Percentiles rank a stretch among this genome's conserved stretches.
Conservation (phyloP, 2,329 filamentous ascomycete species). For the Aspergillus puulaauensis region DNA sequence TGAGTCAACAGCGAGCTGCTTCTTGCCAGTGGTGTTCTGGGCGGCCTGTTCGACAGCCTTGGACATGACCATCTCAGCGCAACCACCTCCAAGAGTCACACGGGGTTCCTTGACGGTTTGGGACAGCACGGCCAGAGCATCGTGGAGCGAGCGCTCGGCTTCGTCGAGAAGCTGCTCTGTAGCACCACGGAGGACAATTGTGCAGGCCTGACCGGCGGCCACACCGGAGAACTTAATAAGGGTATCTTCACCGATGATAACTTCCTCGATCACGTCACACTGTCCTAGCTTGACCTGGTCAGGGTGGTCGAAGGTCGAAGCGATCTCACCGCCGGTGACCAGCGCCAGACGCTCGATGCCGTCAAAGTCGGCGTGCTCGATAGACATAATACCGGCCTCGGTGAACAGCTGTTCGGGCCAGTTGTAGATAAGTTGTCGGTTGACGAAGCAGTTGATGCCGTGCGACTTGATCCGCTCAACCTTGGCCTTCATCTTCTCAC, state of each 20-base stretch:
- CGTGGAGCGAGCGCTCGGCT: slow-evolving; percentile 92
- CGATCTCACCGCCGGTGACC: slow-evolving; percentile 95
- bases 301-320: slow-evolving; percentile 96
- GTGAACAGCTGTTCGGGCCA: slow-evolving; percentile 99
- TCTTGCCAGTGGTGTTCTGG: slow-evolving; percentile 94
- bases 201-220: slow-evolving; percentile 90
- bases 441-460: slow-evolving; percentile 99
- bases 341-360: slow-evolving; percentile 92
- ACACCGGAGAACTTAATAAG: slow-evolving; percentile 97
- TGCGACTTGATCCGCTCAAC: slow-evolving; percentile 98
- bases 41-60: slow-evolving; percentile 94
- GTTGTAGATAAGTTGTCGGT: slow-evolving; percentile 99
- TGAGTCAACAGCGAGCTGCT: slow-evolving; percentile 85
- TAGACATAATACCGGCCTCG: slow-evolving; percentile 95
- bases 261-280: slow-evolving; percentile 94
- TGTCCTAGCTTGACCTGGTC: slow-evolving; percentile 95
- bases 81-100: slow-evolving; percentile 91
- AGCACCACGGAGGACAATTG: slow-evolving; percentile 91
- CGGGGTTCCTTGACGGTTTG: slow-evolving; percentile 94
- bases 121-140: slow-evolving; percentile 91
- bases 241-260: slow-evolving; percentile 97
- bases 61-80: slow-evolving; percentile 98
- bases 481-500: slow-evolving; percentile 99
- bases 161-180: slow-evolving; percentile 97
- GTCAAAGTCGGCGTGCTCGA: slow-evolving; percentile 98